Conservation (phyloP, 257 asterid species). For the Parsonsia alboflavescens region DNA sequence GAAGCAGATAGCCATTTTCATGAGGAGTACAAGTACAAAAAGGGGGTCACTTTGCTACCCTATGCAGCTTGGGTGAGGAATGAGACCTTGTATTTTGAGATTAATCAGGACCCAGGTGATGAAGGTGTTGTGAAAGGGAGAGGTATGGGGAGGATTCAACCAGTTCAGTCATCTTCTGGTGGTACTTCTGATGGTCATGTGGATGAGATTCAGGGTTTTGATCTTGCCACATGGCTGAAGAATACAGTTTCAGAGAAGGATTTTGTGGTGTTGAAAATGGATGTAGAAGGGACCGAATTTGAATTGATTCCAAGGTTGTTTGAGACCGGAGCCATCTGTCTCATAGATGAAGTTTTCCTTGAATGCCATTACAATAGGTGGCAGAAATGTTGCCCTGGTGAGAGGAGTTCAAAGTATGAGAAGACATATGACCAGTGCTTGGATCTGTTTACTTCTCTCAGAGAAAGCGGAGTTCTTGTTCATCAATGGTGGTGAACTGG, state of each 20-base stretch:
- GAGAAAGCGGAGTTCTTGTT: conserved; percentile 85
- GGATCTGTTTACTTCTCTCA: conserved; percentile 67
- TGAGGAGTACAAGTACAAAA: conserved; percentile 58
- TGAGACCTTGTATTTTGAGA: conserved; percentile 74
- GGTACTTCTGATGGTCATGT: conserved; percentile 44
- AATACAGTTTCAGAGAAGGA: conserved; percentile 57
- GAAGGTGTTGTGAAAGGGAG: conserved; percentile 62
- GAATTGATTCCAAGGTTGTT: conserved; percentile 80
- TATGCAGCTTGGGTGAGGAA: conserved; percentile 97
- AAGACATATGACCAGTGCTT: conserved; percentile 85
- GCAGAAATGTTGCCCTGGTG: conserved; percentile 98
- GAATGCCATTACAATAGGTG: conserved; percentile 97
- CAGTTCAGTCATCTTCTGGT: conserved; percentile 50
- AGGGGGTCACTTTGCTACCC: conserved; percentile 77
- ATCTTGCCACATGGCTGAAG: conserved; percentile 91
- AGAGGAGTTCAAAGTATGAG: conserved; percentile 67
- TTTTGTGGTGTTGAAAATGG: conserved; percentile 97
- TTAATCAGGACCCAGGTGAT: conserved; percentile 67
- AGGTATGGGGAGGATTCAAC: conserved; percentile 96
- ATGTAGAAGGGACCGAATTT: conserved; percentile 96
- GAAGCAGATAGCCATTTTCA: conserved; percentile 86
- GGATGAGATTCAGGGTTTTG: conserved; percentile 82
- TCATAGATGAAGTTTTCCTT: conserved; percentile 86
- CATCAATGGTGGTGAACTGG: conserved; percentile 91
- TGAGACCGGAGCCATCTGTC: conserved; percentile 80